Evolutionary conservation across 805 yeast genomes (phyloP), one percentile per base, ranked within the genome.

Genomic region (Citeromyces nyonsensis): DNA sequence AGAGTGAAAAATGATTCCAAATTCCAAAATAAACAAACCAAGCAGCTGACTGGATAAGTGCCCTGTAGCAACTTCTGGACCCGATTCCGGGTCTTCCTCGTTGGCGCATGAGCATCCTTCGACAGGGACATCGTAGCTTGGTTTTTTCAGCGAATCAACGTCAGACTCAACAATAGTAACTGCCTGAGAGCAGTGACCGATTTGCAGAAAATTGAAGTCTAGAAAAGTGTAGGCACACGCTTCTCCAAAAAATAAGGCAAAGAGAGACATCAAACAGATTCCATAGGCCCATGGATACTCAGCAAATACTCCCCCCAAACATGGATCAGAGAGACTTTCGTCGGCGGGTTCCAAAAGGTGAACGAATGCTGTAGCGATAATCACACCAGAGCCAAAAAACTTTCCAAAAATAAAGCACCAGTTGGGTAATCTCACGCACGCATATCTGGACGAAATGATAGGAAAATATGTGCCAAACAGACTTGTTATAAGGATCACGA

Each of bases 351-450:
- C 60, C 43, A 76, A 54, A 35, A 76, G 51, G 52, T 78, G 88
- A 36, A 78, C 65, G 42, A 74, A 79, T 0, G 84, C 82, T 6
- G 88, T 78, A 8, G 86, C 79, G 3, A 78, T 58, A 42, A 78
- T 78, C 30, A 78, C 86, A 33, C 88, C 88, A 4, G 83, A 65
- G 42, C 88, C 88, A 43, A 76, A 76, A 55, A 61, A 68, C 48
- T 69, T 48, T 39, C 59, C 55, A 27, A 57, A 43, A 43, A 59
- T 57, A 39, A 61, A 62, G 29, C 52, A 45, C 54, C 55, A 49
- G 4, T 51, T 36, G 1, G 79, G 79, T 35, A 72, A 39, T 35
- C 65, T 54, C 30, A 72, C 52, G 40, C 60, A 59, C 1, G 75
- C 64, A 41, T 62, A 65, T 34, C 54, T 59, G 10, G 73, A 66